A percentile compares a stretch with the other conserved stretches of the same genome.
These are phyloP conservation scores for Aspergillus tamarii DNA, from an alignment of 2,329 filamentous ascomycete genomes.

Conservation along the genomic window DNA sequence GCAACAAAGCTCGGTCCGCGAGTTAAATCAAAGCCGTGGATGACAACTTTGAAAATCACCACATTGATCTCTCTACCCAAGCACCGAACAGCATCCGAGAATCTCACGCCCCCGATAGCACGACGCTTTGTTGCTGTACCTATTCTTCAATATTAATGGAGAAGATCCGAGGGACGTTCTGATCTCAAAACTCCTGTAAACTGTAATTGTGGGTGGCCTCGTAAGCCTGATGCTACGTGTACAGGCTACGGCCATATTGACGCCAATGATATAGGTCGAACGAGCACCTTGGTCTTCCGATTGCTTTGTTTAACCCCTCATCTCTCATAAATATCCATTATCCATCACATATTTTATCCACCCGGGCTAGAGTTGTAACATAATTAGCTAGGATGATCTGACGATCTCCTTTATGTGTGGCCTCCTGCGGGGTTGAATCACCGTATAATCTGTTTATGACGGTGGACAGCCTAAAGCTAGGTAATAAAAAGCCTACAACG, in stretches of 20 bases:
- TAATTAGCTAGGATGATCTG: conserved; percentile 21
- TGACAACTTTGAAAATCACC: not conserved
- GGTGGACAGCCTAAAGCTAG: not conserved
- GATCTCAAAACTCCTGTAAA: not conserved
- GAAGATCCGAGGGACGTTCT: not conserved
- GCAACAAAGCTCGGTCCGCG: not conserved
- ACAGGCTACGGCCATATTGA: not conserved
- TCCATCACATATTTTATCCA: conserved; percentile 11
- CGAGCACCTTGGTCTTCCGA: not conserved
- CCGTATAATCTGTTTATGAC: not conserved
- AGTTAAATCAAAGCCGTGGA: not conserved
- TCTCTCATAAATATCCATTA: conserved; percentile 10
- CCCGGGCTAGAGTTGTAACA: conserved; percentile 8
- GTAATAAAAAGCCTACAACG: not conserved
- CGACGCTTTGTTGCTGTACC: not conserved
- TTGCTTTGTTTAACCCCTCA: conserved; percentile 10
- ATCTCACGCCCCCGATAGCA: not conserved
- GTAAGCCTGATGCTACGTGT: conserved; percentile 13
- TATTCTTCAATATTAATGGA: not conserved
- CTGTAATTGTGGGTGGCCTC: not conserved
- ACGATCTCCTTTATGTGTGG: conserved; percentile 18
- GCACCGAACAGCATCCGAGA: not conserved
- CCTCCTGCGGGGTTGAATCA: conserved; percentile 19
- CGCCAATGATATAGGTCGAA: conserved; percentile 5
- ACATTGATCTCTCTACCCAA: not conserved